phyloP scores from a whole-genome alignment of 108 stramenopile genomes.

The Cylindrotheca closterium region DNA sequence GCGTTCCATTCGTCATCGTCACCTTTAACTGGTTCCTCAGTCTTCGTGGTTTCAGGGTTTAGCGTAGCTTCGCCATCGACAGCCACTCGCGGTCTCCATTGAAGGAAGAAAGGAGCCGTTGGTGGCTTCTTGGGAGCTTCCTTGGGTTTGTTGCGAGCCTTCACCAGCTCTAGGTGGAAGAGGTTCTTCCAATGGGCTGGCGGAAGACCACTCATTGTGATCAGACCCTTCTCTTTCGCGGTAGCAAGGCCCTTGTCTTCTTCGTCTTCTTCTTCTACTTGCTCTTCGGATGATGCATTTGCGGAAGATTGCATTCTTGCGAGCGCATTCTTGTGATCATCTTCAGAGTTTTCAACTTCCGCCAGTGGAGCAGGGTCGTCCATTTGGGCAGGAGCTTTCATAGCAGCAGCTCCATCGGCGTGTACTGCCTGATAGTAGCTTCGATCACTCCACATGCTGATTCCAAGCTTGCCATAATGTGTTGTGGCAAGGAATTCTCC shows the following conservation, averaged over 20 bases:
- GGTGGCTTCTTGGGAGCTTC: slow-evolving; percentile 93
- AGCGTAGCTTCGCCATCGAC: slow-evolving; percentile 35
- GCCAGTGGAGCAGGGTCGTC: slow-evolving; percentile 87
- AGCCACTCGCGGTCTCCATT: slow-evolving; percentile 68
- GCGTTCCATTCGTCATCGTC: slow-evolving; percentile 77
- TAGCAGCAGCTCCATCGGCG: slow-evolving; percentile 58
- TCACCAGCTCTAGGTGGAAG: slow-evolving; percentile 94
- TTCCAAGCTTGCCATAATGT: slow-evolving; percentile 79
- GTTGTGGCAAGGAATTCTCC: slow-evolving; percentile 97
- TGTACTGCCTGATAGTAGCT: slow-evolving; percentile 88
- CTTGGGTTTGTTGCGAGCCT: slow-evolving; percentile 91
- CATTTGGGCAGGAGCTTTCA: slow-evolving; percentile 71
- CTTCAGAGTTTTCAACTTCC: slow-evolving; percentile 50
- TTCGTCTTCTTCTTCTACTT: slow-evolving; percentile 7
- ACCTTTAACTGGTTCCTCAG: slow-evolving; percentile 23
- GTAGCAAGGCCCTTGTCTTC: background rate
- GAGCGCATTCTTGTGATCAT: slow-evolving; percentile 35
- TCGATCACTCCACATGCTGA: slow-evolving; percentile 93
- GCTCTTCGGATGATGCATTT: background rate
- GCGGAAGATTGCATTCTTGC: slow-evolving; percentile 20
- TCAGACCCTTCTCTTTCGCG: slow-evolving; percentile 61
- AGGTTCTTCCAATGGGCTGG: slow-evolving; percentile 96
- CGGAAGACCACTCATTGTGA: slow-evolving; percentile 90
- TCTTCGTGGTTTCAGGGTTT: slow-evolving; percentile 16
- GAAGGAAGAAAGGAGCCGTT: slow-evolving; percentile 95